Evolutionary conservation across 2,329 filamentous ascomycete genomes (phyloP), one percentile per base, ranked within the genome.

Genomic region (Diplodia corticola): DNA sequence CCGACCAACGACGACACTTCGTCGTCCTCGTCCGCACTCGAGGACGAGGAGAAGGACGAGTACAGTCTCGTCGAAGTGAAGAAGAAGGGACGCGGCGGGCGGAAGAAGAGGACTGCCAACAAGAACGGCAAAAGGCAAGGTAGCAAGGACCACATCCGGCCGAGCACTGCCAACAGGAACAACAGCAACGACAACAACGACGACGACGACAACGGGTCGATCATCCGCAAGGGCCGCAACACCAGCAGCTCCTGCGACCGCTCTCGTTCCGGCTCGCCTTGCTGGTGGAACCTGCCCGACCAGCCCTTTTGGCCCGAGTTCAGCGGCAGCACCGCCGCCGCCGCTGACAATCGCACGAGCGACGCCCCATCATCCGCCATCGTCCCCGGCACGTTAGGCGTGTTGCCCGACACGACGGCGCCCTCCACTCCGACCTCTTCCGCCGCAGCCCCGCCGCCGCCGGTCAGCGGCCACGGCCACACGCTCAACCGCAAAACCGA

Each of bases 221-320:
- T n/a, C 49, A 10, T 51, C 26, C 12, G 24, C 49, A n/a, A 28
- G 13, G 22, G 15, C 49, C 28, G 17, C 48, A 50, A 22, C 48
- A 22, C 26, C 48, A 50, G 40, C 40, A 9, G 40, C 35, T 46
- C 57, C 22, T 44, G 44, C 57, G 40, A 49, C 26, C 57, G 44
- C 40, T 61, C 57, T n/a, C 26, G 40, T 15, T 33, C 57, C 57
- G 57, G 57, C 44, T 61, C 57, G 9, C 57, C 57, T 20, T 61
- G 57, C 44, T 65, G 63, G 63, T 65, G 63, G 63, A 65, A 51
- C 53, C 24, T 64, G 24, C 63, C 63, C 22, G 63, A 64, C 26
- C 63, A 54, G 24, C 63, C 63, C 20, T 64, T 64, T 20, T 64
- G 63, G 63, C 63, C 63, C 5, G 51, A 64, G 20, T 33, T 20